Base-by-base conservation (phyloP, 2,329 filamentous ascomycete species). In the Neurospora sp. region DNA sequence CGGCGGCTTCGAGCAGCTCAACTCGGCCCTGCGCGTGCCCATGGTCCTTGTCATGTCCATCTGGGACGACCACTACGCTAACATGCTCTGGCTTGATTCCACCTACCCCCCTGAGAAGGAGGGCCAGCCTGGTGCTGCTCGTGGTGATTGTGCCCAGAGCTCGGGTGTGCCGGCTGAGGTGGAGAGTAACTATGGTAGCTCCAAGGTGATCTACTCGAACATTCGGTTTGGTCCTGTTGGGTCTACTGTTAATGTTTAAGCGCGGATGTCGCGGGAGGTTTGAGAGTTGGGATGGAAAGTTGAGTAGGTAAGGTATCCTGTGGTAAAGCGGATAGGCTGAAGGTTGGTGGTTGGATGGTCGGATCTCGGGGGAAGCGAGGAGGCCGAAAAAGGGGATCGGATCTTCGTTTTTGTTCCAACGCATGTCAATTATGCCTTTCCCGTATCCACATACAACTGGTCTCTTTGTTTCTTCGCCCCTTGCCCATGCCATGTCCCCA, bases 31-130 rank as follows among this genome's bases (percentile, higher is more conserved):
- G 52, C 77, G 78, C 6, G 75, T 82, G 39, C 88, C 87, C 42
- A 89, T 90, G 86, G 88, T 90, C 43, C 83, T 91, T 15, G 88
- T 90, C 74, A 84, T 91, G 82, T 84, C 82, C 33, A 80, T 89
- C 71, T 87, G 84, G 84, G 78, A 81, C 71, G 81, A 83, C 72
- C 74, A 74, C 69, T 80, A 83, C 66, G 81, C 85, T 74, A 84
- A 87, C 79, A 90, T 91, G 86, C 82, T 89, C 73, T 91, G 89
- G 89, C 85, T 91, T 74, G 89, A 91, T 81, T 75, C 74, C 1
- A 70, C 38, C 68, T 76, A 75, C 70, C 75, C 75, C 36, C 73
- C 82, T 67, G 76, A 79, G 73, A 79, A 76, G 69, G 73, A 77
- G 23, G 74, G 78, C 62, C 69, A 71, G 4, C 80, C 81, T 19